A percentile compares a stretch with the other conserved stretches of the same genome.
phyloP scores from a whole-genome alignment of 164 flowering plant species.

The Vitis vinifera region DNA sequence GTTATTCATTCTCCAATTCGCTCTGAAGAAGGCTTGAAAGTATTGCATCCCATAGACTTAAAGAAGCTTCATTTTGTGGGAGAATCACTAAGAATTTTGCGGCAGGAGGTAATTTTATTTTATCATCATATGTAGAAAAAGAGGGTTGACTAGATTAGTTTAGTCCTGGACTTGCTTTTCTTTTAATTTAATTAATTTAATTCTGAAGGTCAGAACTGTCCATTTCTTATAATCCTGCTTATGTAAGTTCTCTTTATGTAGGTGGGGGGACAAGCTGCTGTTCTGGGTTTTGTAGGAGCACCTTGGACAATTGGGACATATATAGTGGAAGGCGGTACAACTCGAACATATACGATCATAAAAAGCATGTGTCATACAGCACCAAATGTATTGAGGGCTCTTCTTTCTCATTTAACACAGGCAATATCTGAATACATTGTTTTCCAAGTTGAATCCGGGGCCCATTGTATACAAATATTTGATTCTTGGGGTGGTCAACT shows the following conservation, averaged over 20 bases:
- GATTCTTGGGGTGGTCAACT: conserved; percentile 99
- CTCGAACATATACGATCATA: conserved; percentile 81
- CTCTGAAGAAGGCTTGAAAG: conserved; percentile 72
- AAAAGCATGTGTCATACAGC: conserved; percentile 97
- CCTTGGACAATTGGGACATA: conserved; percentile 98
- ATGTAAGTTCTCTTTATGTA: conserved; percentile 18
- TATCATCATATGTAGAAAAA: neutral
- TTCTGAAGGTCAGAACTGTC: neutral
- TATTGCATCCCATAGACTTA: conserved; percentile 82
- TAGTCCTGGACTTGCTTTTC: neutral
- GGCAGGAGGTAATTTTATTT: conserved; percentile 60
- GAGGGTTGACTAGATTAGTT: neutral
- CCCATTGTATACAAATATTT: conserved; percentile 94
- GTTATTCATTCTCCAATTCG: conserved; percentile 81
- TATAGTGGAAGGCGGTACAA: conserved; percentile 93
- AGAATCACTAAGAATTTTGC: conserved; percentile 80
- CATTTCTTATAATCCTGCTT: neutral
- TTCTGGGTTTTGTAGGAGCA: conserved; percentile 97
- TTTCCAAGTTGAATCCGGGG: conserved; percentile 90
- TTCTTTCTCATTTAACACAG: conserved; percentile 78
- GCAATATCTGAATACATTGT: conserved; percentile 83
- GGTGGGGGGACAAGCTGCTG: conserved; percentile 88
- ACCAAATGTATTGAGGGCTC: conserved; percentile 71
- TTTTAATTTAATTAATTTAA: neutral
- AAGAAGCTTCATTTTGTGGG: conserved; percentile 83